Evolutionary conservation across 495 filamentous ascomycete genomes (phyloP).

Genomic region (Podospora conica): DNA sequence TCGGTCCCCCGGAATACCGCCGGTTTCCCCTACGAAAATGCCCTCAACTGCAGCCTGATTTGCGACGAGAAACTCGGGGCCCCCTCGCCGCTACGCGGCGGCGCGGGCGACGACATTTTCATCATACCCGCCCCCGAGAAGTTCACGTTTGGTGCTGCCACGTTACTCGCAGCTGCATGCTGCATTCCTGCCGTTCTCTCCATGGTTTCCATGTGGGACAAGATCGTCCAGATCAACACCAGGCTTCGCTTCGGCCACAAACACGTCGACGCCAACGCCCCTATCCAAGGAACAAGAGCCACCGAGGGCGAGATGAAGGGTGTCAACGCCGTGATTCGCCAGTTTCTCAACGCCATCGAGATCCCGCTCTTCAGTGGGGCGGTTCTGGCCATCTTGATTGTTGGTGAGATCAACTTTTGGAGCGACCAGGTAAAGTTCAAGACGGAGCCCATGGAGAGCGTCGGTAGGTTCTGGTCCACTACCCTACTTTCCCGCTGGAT

Average conservation of each 20-base stretch:
- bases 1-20: not conserved
- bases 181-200: not conserved
- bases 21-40: not conserved
- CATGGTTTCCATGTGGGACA: not conserved
- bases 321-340: not conserved
- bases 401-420: not conserved
- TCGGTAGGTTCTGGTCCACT: not conserved
- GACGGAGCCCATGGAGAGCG: not conserved
- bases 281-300: not conserved
- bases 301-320: not conserved
- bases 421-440: not conserved
- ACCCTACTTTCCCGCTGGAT: not conserved
- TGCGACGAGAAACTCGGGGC: not conserved
- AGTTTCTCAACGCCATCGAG: not conserved
- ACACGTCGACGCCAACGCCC: not conserved
- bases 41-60: not conserved
- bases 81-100: not conserved
- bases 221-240: not conserved
- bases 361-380: not conserved
- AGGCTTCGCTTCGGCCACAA: not conserved
- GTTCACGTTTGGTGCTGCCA: not conserved
- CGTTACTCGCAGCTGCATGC: not conserved
- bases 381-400: not conserved
- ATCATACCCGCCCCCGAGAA: not conserved
- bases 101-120: not conserved